A percentile compares a stretch with the other conserved stretches of the same genome.
Evolutionary conservation across 1,284 basidiomycete species (phyloP).

Genomic region (Boletus holoroseus): DNA sequence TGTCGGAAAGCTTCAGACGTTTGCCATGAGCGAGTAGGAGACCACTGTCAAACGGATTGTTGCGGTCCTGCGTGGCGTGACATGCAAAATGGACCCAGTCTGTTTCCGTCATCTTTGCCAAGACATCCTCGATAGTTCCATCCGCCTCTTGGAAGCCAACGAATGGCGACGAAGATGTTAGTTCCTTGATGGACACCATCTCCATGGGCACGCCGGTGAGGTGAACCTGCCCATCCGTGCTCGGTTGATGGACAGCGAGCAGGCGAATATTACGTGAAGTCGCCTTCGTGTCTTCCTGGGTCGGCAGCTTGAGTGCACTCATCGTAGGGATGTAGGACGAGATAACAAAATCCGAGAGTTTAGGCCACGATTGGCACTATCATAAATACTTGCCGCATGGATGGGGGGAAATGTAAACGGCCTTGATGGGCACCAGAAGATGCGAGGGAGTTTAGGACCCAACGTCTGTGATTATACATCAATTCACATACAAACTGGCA

Average conservation of each 20-base stretch:
- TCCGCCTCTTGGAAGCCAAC: slow-evolving; percentile 2
- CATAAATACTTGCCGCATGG: slow-evolving; percentile 14
- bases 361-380: neutral
- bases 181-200: neutral
- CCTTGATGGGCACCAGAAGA: slow-evolving; percentile 15
- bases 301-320: neutral
- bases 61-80: neutral
- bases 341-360: slow-evolving; percentile 12
- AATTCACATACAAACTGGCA: neutral
- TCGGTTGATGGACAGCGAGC: slow-evolving; percentile 11
- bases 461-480: neutral
- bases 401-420: slow-evolving; percentile 15
- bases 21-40: neutral
- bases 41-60: neutral
- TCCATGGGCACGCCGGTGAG: neutral
- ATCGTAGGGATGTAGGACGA: slow-evolving; percentile 16
- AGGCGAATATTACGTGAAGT: neutral
- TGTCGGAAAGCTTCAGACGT: neutral
- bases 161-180: neutral
- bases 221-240: slow-evolving; percentile 2
- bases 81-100: neutral
- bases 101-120: neutral
- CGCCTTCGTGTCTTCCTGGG: neutral
- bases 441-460: neutral
- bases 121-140: slow-evolving; percentile 7